Evolutionary conservation across 345 rosid species (phyloP).

Genomic region (Arabidopsis arenosa): DNA sequence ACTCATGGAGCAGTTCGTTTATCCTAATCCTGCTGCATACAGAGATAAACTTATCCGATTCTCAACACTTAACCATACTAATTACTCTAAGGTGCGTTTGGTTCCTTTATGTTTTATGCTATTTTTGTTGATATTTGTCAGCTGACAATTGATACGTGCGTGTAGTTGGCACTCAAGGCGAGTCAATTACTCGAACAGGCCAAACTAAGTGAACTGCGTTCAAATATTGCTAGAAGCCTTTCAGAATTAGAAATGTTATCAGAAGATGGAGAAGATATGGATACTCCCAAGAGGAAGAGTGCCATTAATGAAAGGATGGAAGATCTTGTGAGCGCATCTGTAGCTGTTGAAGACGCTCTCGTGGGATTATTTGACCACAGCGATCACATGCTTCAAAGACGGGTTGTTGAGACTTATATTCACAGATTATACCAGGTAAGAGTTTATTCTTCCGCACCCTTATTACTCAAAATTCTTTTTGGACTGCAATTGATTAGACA

Average conservation of each 20-base stretch:
- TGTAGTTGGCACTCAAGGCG: constrained; percentile 95
- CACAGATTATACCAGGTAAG: constrained; percentile 89
- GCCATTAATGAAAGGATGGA: constrained; percentile 99
- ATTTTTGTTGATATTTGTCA: not conserved
- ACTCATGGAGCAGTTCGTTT: constrained; percentile 97
- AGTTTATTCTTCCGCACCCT: constrained; percentile 15
- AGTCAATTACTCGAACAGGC: constrained; percentile 98
- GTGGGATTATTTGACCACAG: constrained; percentile 98
- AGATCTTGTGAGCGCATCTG: constrained; percentile 91
- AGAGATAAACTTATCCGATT: constrained; percentile 93
- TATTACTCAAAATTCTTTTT: not conserved
- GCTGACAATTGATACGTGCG: constrained; percentile 26
- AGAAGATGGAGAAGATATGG: constrained; percentile 99
- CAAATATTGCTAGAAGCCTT: constrained; percentile 94
- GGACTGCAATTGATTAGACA: constrained; percentile 31
- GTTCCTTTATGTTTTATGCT: constrained; percentile 11
- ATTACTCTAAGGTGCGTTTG: constrained; percentile 84
- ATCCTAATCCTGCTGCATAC: constrained; percentile 99
- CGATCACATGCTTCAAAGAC: constrained; percentile 98
- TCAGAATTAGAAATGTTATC: constrained; percentile 99
- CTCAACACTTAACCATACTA: constrained; percentile 88
- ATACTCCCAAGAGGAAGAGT: constrained; percentile 97
- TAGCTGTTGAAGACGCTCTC: constrained; percentile 99
- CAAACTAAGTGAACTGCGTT: constrained; percentile 97
- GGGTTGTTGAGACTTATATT: constrained; percentile 94